Percentiles rank a stretch among this genome's conserved stretches.
Conservation (phyloP, 371 early-diverging fungal species). For the Apophysomyces sp. region DNA sequence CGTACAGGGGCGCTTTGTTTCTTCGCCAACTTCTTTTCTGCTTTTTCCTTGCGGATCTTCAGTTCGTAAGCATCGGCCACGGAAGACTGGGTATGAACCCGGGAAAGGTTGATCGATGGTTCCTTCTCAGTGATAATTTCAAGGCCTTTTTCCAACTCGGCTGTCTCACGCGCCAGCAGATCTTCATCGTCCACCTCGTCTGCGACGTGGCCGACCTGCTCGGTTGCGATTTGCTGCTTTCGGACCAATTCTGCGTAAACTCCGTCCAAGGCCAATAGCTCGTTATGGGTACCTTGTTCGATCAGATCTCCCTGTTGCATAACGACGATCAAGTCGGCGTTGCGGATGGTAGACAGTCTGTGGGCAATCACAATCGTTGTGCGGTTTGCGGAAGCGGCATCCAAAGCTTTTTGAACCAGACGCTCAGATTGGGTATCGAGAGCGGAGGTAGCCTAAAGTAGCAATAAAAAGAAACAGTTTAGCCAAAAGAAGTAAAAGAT, state of each 20-base stretch:
- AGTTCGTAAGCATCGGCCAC: conserved; percentile 45
- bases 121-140: conserved; percentile 19
- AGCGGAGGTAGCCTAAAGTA: conserved; percentile 69
- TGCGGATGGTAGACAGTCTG: conserved; percentile 75
- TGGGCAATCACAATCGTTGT: conserved; percentile 96
- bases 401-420: conserved; percentile 79
- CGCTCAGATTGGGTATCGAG: conserved; percentile 81
- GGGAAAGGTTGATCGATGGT: conserved; percentile 22
- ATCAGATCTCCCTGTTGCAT: conserved; percentile 71
- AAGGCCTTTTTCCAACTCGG: conserved; percentile 9
- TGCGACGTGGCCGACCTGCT: conserved; percentile 18
- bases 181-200: conserved; percentile 18
- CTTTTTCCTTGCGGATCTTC: conserved; percentile 46
- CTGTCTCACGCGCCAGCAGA: conserved; percentile 15
- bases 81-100: conserved; percentile 14
- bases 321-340: conserved; percentile 85
- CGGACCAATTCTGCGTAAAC: conserved; percentile 57
- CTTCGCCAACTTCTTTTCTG: conserved; percentile 36
- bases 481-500: not conserved
- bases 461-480: not conserved
- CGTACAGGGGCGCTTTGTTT: conserved; percentile 49
- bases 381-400: conserved; percentile 71
- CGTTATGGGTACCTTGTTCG: conserved; percentile 74
- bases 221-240: conserved; percentile 54
- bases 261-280: conserved; percentile 53